Base-by-base conservation (phyloP, 768 basidiomycete species). In the Trichaptum fuscoviolaceum region DNA sequence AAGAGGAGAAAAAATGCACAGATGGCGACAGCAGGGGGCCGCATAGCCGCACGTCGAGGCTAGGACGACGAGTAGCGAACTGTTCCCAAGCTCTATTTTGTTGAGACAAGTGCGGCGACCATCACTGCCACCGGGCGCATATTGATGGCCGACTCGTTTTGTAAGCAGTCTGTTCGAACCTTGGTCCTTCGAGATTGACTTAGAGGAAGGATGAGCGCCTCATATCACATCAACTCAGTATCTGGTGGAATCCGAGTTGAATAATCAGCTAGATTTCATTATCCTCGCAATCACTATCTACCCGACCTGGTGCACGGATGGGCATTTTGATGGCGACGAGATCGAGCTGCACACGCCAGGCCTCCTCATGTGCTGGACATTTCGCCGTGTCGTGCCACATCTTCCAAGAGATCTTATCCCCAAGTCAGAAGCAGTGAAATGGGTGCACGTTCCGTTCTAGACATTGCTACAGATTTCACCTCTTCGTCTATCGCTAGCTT, bases 381-480 rank as follows among this genome's bases (percentile, higher is more conserved):
- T 89, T 58, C 86, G 92, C 18, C 93, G 92, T 0, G 79, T 88
- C 27, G 80, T 94, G 0, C 88, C 89, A 0, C 92, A 94, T 74
- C 77, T 93, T 6, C 87, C 90, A 7, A 77, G 84, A 58, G 91
- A 92, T 70, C 85, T 90, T 65, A 75, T 82, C 25, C 71, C 71
- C 23, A 68, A 70, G 30, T 84, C 84, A 0, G 70, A 76, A 8
- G 81, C 85, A 0, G 82, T 91, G 35, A 80, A 75, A 66, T 91
- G 89, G 84, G 75, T 90, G 0, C 83, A 90, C 67, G 77, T 93
- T 0, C 86, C 92, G 0, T 93, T 93, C 71, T 93, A 94, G 76
- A 83, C 87, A 23, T 94, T 93, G 92, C 93, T 34, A 25, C 59
- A 30, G 10, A 23, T 26, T 26, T 63, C 17, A 18, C 20, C 57